Evolutionary conservation across 2,329 filamentous ascomycete species (phyloP).

Genomic region (Arthrobotrys conoides): DNA sequence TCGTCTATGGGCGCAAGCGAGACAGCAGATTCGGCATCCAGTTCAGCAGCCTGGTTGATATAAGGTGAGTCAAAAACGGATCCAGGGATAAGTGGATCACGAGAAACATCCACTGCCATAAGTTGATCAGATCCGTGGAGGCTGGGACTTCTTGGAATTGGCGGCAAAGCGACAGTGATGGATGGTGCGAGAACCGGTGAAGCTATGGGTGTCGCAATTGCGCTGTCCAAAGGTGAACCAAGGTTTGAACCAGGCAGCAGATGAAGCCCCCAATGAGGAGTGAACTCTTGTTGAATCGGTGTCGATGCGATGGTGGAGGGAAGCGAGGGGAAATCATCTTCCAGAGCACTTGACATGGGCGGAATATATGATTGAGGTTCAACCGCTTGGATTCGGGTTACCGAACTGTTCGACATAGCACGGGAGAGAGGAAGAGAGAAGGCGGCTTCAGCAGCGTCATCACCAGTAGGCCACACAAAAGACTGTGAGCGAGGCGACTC

Average conservation of each 20-base stretch:
- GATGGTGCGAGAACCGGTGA: not conserved
- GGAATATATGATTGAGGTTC: not conserved
- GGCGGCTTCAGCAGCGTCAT: not conserved
- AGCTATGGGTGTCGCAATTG: not conserved
- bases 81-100: not conserved
- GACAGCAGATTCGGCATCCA: not conserved
- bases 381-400: not conserved
- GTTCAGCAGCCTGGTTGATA: not conserved
- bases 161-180: not conserved
- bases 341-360: too few species aligned
- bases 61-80: constrained; percentile 32
- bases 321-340: not conserved
- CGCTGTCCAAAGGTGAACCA: constrained; percentile 29
- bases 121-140: not conserved
- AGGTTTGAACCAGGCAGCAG: constrained; percentile 36
- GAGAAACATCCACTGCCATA: not conserved
- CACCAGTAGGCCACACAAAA: not conserved
- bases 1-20: not conserved
- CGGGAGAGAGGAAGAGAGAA: constrained; percentile 11
- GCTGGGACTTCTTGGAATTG: constrained; percentile 24
- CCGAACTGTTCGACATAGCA: not conserved
- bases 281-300: not conserved
- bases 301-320: constrained; percentile 17
- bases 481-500: not conserved
- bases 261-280: not conserved